A percentile compares a stretch with the other conserved stretches of the same genome.
These are phyloP conservation scores for Venturia aucupariae DNA, from an alignment of 2,329 filamentous ascomycete genomes.

Conservation along the genomic window DNA sequence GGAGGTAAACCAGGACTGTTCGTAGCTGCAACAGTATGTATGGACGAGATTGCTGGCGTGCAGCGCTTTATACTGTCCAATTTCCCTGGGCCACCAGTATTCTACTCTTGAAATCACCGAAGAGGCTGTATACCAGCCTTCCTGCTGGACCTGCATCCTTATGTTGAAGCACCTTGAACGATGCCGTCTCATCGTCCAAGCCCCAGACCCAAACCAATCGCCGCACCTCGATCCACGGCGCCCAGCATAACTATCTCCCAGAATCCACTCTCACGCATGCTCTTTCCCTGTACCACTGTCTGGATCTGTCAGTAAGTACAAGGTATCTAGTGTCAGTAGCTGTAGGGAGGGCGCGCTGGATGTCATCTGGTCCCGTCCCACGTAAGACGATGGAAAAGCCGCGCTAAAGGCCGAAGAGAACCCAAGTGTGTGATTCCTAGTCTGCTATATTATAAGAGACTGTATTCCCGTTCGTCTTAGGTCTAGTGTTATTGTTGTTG, in stretches of 20 bases:
- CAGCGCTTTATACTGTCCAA: background rate
- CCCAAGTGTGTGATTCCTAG: background rate
- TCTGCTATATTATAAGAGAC: too few species aligned
- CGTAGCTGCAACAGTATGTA: too few species aligned
- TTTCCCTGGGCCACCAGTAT: too few species aligned
- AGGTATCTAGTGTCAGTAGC: too few species aligned
- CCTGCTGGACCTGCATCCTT: background rate
- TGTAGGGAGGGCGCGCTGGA: background rate
- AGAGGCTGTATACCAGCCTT: background rate
- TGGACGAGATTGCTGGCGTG: too few species aligned
- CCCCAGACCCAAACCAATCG: background rate
- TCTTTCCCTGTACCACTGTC: background rate
- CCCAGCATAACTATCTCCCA: too few species aligned
- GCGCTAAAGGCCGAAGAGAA: background rate
- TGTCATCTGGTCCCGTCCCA: background rate
- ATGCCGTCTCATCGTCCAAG: constrained; percentile 10
- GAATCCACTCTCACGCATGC: background rate
- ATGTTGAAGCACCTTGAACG: background rate
- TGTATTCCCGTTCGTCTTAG: too few species aligned
- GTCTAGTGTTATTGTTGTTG: too few species aligned
- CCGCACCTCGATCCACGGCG: constrained; percentile 1
- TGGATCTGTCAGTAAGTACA: too few species aligned
- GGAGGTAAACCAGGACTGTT: too few species aligned
- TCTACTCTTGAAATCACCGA: background rate
- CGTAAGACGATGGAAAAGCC: background rate